phyloP scores from a whole-genome alignment of 2,329 filamentous ascomycete species.

The Claviceps fusiformis region DNA sequence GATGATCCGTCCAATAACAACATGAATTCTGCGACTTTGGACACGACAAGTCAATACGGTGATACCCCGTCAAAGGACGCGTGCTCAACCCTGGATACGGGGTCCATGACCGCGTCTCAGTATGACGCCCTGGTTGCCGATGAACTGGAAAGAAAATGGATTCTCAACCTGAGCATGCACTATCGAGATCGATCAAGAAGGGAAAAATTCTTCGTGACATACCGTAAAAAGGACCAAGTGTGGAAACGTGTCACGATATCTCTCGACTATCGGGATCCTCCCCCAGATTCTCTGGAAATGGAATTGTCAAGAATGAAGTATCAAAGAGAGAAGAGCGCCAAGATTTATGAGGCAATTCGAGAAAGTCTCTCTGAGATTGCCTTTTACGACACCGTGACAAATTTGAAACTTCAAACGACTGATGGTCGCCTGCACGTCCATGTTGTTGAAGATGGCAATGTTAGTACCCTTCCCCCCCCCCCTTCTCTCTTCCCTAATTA shows the following conservation, averaged over 20 bases:
- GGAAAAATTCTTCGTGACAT: slow-evolving; percentile 98
- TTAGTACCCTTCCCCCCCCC: slow-evolving; percentile 18
- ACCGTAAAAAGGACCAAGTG: slow-evolving; percentile 61
- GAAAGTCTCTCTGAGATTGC: slow-evolving; percentile 88
- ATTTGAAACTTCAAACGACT: slow-evolving; percentile 81
- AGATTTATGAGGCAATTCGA: slow-evolving; percentile 88
- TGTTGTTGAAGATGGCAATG: slow-evolving; percentile 89
- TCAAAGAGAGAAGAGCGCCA: slow-evolving; percentile 82
- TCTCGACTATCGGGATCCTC: slow-evolving; percentile 75
- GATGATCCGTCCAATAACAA: neutral
- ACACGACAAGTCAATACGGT: slow-evolving; percentile 1
- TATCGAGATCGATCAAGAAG: slow-evolving; percentile 85
- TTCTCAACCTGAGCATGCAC: slow-evolving; percentile 95
- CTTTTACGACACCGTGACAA: slow-evolving; percentile 92
- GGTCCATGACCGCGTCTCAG: slow-evolving; percentile 36
- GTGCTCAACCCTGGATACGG: slow-evolving; percentile 25
- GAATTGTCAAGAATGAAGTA: slow-evolving; percentile 66
- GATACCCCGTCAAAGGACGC: slow-evolving; percentile 16
- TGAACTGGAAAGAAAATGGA: slow-evolving; percentile 83
- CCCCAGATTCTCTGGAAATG: slow-evolving; percentile 69
- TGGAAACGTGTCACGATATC: slow-evolving; percentile 90
- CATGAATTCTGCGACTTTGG: neutral
- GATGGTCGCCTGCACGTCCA: slow-evolving; percentile 86
- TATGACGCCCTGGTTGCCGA: slow-evolving; percentile 56
- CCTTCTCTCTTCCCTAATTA: slow-evolving; percentile 6